These are phyloP conservation scores for Hydrangea macrophylla DNA, from an alignment of 148 eudicot species.

Conservation along the genomic window DNA sequence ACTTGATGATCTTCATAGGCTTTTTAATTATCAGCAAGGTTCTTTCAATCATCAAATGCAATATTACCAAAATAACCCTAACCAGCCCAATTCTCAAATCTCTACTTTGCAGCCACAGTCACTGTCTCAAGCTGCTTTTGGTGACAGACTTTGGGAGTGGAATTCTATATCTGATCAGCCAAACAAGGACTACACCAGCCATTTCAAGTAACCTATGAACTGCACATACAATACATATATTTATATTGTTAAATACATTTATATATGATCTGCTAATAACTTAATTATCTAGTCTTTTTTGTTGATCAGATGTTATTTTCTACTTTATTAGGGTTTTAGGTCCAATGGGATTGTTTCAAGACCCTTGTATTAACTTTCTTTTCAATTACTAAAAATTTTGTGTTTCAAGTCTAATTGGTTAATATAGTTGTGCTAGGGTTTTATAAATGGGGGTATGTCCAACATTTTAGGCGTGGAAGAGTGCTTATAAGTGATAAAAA, in stretches of 20 bases:
- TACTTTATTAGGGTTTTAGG: slow-evolving; percentile 5
- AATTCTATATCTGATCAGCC: slow-evolving; percentile 43
- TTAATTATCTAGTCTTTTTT: slow-evolving; percentile 5
- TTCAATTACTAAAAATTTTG: not conserved
- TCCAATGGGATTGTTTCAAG: not conserved
- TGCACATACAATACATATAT: not conserved
- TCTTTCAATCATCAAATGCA: slow-evolving; percentile 29
- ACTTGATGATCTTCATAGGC: slow-evolving; percentile 61
- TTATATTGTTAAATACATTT: not conserved
- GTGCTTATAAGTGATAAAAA: no score
- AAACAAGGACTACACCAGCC: slow-evolving; percentile 49
- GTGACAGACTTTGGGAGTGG: slow-evolving; percentile 78
- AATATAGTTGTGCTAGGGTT: not conserved
- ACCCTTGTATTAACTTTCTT: not conserved
- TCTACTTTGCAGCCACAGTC: not conserved
- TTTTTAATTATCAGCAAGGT: slow-evolving; percentile 51
- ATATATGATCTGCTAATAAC: not conserved
- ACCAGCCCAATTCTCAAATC: slow-evolving; percentile 21
- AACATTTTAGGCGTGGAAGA: no score
- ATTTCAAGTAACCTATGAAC: slow-evolving; percentile 54
- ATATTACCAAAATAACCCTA: slow-evolving; percentile 20
- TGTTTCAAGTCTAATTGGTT: not conserved
- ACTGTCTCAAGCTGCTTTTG: slow-evolving; percentile 24
- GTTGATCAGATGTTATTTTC: not conserved
- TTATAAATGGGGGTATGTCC: not conserved